These are phyloP conservation scores for Solanum peruvianum DNA, from an alignment of 257 asterid species.

Conservation along the genomic window DNA sequence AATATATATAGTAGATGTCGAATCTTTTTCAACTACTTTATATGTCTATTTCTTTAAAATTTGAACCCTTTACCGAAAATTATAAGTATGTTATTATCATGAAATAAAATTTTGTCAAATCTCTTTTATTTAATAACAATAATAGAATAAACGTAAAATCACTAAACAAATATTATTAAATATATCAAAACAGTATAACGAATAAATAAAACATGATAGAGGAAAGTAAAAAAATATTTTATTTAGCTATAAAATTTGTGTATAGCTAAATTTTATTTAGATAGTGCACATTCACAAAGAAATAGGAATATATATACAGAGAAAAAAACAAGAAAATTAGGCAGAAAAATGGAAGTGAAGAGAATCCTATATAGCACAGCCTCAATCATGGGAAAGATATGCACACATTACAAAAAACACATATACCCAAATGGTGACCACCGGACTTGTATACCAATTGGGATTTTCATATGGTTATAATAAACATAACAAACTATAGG, in stretches of 20 bases:
- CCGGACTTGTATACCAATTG: background rate
- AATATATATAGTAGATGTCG: too few species aligned
- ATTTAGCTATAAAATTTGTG: background rate
- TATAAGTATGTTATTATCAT: too few species aligned
- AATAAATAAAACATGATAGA: too few species aligned
- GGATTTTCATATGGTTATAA: background rate
- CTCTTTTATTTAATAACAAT: too few species aligned
- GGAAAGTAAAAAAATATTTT: background rate
- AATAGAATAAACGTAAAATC: too few species aligned
- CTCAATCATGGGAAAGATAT: background rate
- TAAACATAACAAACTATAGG: background rate
- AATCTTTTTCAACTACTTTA: too few species aligned
- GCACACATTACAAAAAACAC: conserved; percentile 1
- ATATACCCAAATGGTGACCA: background rate
- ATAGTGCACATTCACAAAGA: background rate
- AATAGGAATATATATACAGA: background rate
- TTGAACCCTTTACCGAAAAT: too few species aligned
- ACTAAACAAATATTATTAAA: too few species aligned
- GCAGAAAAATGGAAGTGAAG: background rate
- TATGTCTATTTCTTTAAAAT: too few species aligned
- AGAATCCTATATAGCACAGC: conserved; percentile 23
- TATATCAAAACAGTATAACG: too few species aligned
- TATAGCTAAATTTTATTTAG: background rate
- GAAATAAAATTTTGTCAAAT: too few species aligned
- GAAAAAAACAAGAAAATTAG: background rate